Base-by-base conservation (phyloP, 176 grass and related monocot species). In the Lolium rigidum region DNA sequence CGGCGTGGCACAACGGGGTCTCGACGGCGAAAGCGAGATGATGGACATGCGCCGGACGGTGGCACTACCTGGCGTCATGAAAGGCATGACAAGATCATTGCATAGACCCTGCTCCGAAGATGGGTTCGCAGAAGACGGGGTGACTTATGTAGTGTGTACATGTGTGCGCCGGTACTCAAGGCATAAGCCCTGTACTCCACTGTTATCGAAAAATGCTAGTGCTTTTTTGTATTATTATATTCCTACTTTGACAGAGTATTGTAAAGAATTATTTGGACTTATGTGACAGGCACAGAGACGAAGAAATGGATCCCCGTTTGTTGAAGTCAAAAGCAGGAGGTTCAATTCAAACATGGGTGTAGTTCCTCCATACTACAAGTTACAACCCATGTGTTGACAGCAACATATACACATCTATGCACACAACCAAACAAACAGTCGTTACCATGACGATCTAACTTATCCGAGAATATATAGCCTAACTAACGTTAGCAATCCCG, bases 281-380 rank as follows among this genome's bases (percentile, higher is more conserved):
- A 16, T 20, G 87, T 85, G 77, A 48, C 9, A 39, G 44, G 21
- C 8, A 10, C 18, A 81, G 7, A 50, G 61, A 43, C 11, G 35
- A 52, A 10, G 56, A 47, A 79, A 74, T 10, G 56, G n/a, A 57
- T 65, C 18, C 22, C 48, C 52, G 5, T 35, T 39, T 17, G 28
- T 20, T 7, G 6, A 10, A 89, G 82, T 66, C 82, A 79, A 83
- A 4, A 82, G 10, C 17, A 38, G 15, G 63, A 35, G 28, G 46
- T 86, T 78, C 73, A 83, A 48, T 83, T 78, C 73, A 83, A 74
- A 79, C 65, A 63, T 37, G 12, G 31, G 57, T 18, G 57, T 2
- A 16, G 51, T 48, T 31, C 56, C 6, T 24, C 24, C 37, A 46
- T 64, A 7, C 13, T 64, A 7, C 13, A n/a, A 76, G 73, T 54